Percentiles rank a stretch among this genome's conserved stretches.
Evolutionary conservation across 495 filamentous ascomycete genomes (phyloP).

Genomic region (Penicillium waksmanii): DNA sequence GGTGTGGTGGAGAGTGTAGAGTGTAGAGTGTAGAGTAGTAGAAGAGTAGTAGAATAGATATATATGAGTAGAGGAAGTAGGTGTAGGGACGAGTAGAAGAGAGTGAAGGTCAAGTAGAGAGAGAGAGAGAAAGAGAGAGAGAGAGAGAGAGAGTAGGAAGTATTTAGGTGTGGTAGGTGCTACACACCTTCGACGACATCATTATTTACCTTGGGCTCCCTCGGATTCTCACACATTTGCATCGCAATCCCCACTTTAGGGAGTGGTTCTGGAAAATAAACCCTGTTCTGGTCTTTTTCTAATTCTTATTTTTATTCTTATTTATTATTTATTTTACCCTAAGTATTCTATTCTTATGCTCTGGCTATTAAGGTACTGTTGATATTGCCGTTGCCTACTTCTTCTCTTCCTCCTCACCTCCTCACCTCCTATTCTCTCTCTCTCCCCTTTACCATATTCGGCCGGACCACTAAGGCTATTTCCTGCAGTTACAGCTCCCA

Average conservation of each 20-base stretch:
- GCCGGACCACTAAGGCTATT: neutral
- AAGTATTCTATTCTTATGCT: no score
- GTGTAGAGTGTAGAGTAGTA: neutral
- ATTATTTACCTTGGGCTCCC: constrained; percentile 12
- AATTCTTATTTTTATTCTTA: neutral
- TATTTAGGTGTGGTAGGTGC: constrained; percentile 40
- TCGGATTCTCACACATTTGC: no score
- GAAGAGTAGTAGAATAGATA: neutral
- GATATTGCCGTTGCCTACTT: neutral
- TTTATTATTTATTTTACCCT: neutral
- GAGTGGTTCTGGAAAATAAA: constrained; percentile 5
- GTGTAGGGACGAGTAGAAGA: constrained; percentile 14
- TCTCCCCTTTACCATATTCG: neutral
- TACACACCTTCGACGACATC: constrained; percentile 28
- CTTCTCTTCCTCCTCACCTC: neutral
- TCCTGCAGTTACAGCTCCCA: neutral
- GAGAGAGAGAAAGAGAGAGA: constrained; percentile 19
- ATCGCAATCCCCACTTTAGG: constrained; percentile 3
- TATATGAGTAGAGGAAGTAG: neutral
- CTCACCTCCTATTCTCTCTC: neutral
- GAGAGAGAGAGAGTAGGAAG: constrained; percentile 17
- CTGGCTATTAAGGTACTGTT: neutral
- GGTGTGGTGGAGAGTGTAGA: neutral
- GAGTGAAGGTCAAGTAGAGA: no score
- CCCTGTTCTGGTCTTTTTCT: neutral